Percentiles rank a stretch among this genome's conserved stretches.
These are phyloP conservation scores for Anisodus tanguticus DNA, from an alignment of 257 asterid genomes.

Conservation along the genomic window DNA sequence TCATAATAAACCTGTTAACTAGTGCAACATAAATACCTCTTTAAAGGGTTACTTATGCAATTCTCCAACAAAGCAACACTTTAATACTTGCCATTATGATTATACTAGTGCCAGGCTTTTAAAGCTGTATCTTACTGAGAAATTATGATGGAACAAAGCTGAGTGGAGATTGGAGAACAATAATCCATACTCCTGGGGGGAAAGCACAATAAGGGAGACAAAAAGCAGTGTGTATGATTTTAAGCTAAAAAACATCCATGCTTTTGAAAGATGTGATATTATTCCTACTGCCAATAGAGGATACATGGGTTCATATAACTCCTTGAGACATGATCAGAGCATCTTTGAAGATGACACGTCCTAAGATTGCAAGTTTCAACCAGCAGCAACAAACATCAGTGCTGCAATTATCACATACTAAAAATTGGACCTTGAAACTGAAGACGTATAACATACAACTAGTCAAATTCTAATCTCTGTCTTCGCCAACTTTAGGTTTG, in stretches of 20 bases:
- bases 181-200: no score
- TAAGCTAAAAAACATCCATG: no score
- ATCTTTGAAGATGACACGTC: neutral
- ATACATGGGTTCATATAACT: no score
- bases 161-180: no score
- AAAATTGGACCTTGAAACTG: neutral
- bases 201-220: neutral
- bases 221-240: no score
- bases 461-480: neutral
- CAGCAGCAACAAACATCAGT: slow-evolving; percentile 20
- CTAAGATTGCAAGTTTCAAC: neutral
- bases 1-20: neutral
- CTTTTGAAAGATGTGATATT: no score
- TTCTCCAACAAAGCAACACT: neutral
- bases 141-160: neutral
- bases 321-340: neutral
- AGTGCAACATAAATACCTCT: neutral
- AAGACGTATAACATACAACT: neutral
- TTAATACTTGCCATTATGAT: neutral
- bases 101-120: neutral
- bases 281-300: no score
- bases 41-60: no score
- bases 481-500: slow-evolving; percentile 37
- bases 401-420: neutral
- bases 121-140: neutral